Evolutionary conservation across 1,284 basidiomycete species (phyloP).

Genomic region (Leccinum insolens): DNA sequence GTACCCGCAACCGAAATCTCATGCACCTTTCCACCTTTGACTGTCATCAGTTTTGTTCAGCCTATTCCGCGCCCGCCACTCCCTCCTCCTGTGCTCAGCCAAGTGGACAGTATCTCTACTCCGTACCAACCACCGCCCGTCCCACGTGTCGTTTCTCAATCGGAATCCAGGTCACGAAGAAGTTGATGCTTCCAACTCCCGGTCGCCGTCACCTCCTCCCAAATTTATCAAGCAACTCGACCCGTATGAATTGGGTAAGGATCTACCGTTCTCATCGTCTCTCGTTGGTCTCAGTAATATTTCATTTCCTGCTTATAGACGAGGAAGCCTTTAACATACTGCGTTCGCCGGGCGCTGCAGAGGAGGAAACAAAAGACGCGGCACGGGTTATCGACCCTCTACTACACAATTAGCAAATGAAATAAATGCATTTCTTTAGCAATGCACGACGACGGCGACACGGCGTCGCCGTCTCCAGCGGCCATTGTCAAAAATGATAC

Average conservation of each 20-base stretch:
- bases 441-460: no score
- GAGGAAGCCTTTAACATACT: conserved; percentile 21
- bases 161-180: no score
- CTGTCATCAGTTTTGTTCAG: conserved; percentile 26
- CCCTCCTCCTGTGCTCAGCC: background rate
- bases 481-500: no score
- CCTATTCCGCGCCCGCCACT: conserved; percentile 24
- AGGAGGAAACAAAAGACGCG: no score
- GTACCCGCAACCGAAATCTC: conserved; percentile 27
- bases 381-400: no score
- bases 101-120: conserved; percentile 14
- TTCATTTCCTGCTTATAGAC: conserved; percentile 16
- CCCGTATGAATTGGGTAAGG: conserved; percentile 33
- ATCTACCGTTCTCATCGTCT: background rate
- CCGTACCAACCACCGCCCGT: conserved; percentile 32
- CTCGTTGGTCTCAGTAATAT: background rate
- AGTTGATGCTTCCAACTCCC: no score
- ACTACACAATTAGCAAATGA: no score
- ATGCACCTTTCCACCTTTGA: conserved; percentile 22
- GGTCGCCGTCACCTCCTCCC: no score
- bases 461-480: no score
- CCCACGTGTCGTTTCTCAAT: background rate
- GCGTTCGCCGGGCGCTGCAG: no score
- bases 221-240: conserved; percentile 19
- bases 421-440: no score